Evolutionary conservation across 2,329 filamentous ascomycete genomes (phyloP), one percentile per base, ranked within the genome.

Genomic region (Exserohilum rostratum): DNA sequence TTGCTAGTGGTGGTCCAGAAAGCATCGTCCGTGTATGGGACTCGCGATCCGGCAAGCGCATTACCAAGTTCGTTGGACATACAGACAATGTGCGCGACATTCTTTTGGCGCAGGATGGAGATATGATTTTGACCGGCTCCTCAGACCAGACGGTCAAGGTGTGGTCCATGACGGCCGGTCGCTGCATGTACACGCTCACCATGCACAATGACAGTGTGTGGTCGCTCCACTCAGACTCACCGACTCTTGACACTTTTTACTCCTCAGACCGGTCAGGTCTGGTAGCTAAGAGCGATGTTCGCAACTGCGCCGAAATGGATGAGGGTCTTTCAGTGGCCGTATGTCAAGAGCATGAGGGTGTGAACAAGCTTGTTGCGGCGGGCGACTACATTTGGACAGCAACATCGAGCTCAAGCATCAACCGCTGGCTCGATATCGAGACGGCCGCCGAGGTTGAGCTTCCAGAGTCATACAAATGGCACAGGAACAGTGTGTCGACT

Each of bases 161-260:
- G 53, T 99, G 95, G 95, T 97, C 93, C 63, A 88, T 98, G 65
- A 95, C 90, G 10, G 93, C 92, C 18, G 95, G 95, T 50, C 85
- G 95, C 65, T 99, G 95, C 81, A 93, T 98, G 89, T 91, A 97
- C 76, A 99, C 95, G 0, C 84, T 99, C 66, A 97, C 93, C 50
- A 99, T 99, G 95, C 95, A 99, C 78, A 96, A 96, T 71, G 92
- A 96, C 71, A 97, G 93, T 72, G 91, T 99, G 18, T 99, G 95
- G 95, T 96, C 91, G 1, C 82, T 99, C 18, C 96, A 90, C 76
- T 97, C 95, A 0, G 88, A 93, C 49, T 87, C 96, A 66, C 92
- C 93, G 0, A 84, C 89, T 54, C 83, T 99, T 3, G 88, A 89
- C 9, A 85, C 96, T 27, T 98, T 99, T 76, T 98, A 98, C 78